phyloP scores from a whole-genome alignment of 225 moss, liverwort and hornwort genomes.

The Pleurozium schreberi region DNA sequence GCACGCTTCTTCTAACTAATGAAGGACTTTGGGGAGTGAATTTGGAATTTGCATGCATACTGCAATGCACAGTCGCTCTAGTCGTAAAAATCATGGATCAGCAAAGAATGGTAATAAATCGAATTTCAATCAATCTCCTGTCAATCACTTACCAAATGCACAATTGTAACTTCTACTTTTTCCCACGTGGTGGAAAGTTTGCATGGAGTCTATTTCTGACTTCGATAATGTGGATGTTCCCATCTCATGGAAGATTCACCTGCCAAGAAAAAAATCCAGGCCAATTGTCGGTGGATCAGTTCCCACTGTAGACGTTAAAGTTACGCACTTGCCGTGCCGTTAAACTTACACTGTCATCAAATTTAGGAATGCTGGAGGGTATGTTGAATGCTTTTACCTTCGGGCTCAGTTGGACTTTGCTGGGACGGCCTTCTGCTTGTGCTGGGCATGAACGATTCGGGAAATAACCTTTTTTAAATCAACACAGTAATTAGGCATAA shows the following conservation, averaged over 20 bases:
- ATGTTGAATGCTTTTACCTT: not conserved
- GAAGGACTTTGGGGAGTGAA: not conserved
- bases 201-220: constrained; percentile 74
- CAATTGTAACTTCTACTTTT: constrained; percentile 26
- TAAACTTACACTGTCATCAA: not conserved
- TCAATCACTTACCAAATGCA: constrained; percentile 25
- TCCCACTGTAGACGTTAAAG: too few relatives aligned
- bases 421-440: constrained; percentile 54
- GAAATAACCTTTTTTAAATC: constrained; percentile 21
- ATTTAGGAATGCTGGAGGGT: not conserved
- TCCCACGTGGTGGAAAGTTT: constrained; percentile 33
- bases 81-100: not conserved
- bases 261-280: not conserved
- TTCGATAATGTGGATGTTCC: constrained; percentile 45
- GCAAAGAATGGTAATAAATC: not conserved
- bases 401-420: constrained; percentile 42
- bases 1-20: not conserved
- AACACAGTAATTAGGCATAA: not conserved
- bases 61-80: not conserved
- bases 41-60: not conserved
- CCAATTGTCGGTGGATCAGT: not conserved
- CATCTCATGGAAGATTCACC: constrained; percentile 54
- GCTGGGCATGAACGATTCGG: constrained; percentile 38
- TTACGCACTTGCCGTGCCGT: not conserved
- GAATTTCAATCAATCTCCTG: not conserved